These are phyloP conservation scores for Coccomyxa subellipsoidea DNA, from an alignment of 163 green algal genomes.

Conservation along the genomic window DNA sequence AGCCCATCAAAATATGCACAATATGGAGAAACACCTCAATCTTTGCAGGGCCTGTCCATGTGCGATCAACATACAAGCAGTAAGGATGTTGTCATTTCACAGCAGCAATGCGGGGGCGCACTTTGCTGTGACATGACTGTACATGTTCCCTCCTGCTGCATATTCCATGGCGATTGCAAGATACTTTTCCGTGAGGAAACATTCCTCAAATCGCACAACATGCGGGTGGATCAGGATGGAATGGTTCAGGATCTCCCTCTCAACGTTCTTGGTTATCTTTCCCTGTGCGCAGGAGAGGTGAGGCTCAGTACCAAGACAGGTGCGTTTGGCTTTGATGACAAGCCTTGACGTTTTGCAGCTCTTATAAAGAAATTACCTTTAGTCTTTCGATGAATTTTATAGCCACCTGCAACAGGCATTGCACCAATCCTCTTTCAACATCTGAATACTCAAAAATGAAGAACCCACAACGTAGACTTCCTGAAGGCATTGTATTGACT, in stretches of 20 bases:
- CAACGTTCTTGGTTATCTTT: slow-evolving; percentile 37
- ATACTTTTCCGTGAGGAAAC: slow-evolving; percentile 46
- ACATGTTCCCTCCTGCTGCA: slow-evolving; percentile 60
- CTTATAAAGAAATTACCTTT: no score
- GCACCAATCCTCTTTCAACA: no score
- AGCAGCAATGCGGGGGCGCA: background rate
- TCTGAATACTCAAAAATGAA: no score
- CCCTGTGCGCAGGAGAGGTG: background rate
- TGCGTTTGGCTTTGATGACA: no score
- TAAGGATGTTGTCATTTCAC: background rate
- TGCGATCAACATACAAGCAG: no score
- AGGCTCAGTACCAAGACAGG: background rate
- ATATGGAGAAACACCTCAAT: background rate
- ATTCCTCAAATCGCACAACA: slow-evolving; percentile 60
- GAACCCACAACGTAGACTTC: no score
- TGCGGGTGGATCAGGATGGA: slow-evolving; percentile 56
- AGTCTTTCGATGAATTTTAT: slow-evolving; percentile 48
- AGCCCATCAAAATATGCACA: background rate
- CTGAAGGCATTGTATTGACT: no score
- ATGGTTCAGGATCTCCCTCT: slow-evolving; percentile 65
- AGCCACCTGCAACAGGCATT: slow-evolving; percentile 43
- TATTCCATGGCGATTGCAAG: slow-evolving; percentile 68
- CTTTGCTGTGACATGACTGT: slow-evolving; percentile 45
- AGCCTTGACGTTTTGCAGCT: no score
- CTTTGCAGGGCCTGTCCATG: no score